Base-by-base conservation (phyloP, 352 stramenopile genomes). In the Globisporangium nagaii region DNA sequence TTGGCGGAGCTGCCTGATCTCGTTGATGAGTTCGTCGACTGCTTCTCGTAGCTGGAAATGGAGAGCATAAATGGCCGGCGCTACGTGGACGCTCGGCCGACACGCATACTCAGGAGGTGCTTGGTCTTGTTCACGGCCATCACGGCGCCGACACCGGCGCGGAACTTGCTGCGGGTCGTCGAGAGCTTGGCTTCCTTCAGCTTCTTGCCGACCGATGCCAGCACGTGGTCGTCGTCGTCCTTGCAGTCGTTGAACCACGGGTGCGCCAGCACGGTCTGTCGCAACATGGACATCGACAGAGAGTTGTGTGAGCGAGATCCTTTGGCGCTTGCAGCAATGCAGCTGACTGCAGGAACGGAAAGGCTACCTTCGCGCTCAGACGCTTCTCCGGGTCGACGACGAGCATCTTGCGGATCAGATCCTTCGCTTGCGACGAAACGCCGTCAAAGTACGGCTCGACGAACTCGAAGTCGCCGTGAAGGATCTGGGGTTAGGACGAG, bases 341-440 rank as follows among this genome's bases (percentile, higher is more conserved):
- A 46, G 25, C 39, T 31, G 53, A 12, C 4, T 17, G 1, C 15
- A 24, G 32, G 2, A 12, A 10, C 12, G 10, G 11, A 40, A 25
- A 45, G 30, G 31, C 50, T 43, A 62, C 62, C 28, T 60, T 60
- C 9, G 79, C 75, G 19, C 68, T 90, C 22, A 98, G 71, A 12
- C 94, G 77, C 49, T 84, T 80, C 25, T 75, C 69, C 0, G 86
- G 79, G 65, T 98, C 79, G 1, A 98, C 87, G 19, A 93, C 83
- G 28, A 99, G 69, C 75, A 99, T 90, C 37, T 88, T 82, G 36
- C 76, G 82, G 55, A 99, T 97, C 8, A 98, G 71, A 51, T 98
- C 84, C 58, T 98, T 97, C 34, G 92, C 93, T 39, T 76, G 70
- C n/a, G 81, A 60, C 41, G 82, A 96, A 37, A 98, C 87, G 40